Evolutionary conservation across 768 basidiomycete species (phyloP).

Genomic region (Neoboletus subvelutipes): DNA sequence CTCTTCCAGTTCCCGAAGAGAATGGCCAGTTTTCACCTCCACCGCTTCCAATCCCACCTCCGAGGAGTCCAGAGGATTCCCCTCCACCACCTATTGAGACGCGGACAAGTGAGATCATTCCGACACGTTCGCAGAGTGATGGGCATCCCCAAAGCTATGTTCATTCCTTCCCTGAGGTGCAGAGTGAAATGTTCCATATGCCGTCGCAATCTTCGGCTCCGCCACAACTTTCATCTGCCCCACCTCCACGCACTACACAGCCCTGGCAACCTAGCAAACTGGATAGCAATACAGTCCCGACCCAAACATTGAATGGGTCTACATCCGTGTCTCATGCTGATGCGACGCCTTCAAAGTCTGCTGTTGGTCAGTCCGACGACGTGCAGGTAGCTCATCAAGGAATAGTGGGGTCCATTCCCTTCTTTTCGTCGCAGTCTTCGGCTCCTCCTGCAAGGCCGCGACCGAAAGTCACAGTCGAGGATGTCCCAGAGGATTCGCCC

Average conservation of each 20-base stretch:
- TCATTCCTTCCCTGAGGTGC: slow-evolving; percentile 13
- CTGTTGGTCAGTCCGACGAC: slow-evolving; percentile 7
- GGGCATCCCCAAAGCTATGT: background rate
- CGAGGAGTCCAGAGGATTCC: slow-evolving; percentile 24
- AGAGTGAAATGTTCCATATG: slow-evolving; percentile 28
- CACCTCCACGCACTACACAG: slow-evolving; percentile 5
- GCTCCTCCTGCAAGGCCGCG: slow-evolving; percentile 13
- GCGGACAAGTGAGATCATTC: slow-evolving; percentile 29
- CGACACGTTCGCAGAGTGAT: slow-evolving; percentile 16
- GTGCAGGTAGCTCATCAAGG: slow-evolving; percentile 13
- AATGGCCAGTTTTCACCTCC: slow-evolving; percentile 28
- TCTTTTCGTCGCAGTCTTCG: slow-evolving; percentile 11
- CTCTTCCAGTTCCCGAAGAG: slow-evolving; percentile 16
- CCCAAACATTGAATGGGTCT: background rate
- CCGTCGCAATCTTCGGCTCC: slow-evolving; percentile 5
- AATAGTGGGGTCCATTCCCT: slow-evolving; percentile 3
- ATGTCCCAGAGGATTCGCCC: slow-evolving; percentile 26
- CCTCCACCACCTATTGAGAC: slow-evolving; percentile 21
- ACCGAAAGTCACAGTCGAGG: slow-evolving; percentile 31
- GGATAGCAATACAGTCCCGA: background rate
- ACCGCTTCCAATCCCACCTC: slow-evolving; percentile 31
- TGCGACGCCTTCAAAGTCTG: background rate
- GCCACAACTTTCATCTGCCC: background rate
- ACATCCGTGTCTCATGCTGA: slow-evolving; percentile 3
- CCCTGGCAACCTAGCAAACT: slow-evolving; percentile 5